Base-by-base conservation (phyloP, 2,329 filamentous ascomycete species). In the Orbilia brochopaga region DNA sequence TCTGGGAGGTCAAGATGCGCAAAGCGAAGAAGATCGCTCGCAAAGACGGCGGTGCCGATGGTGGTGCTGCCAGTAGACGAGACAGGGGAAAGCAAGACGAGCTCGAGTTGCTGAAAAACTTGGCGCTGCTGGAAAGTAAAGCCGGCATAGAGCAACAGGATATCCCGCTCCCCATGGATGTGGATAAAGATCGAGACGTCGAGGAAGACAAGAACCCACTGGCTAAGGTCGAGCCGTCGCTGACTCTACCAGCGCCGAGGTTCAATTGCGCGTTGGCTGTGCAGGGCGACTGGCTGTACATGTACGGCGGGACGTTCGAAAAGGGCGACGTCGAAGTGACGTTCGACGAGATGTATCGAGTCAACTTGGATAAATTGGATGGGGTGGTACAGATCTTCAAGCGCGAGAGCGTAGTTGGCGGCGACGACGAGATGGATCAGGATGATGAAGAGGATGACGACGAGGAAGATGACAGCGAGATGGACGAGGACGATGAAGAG, bases 321-420 rank as follows among this genome's bases (percentile, higher is more conserved):
- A 94, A 96, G 78, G 93, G 91, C 17, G 94, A 99, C 77, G 86
- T 91, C 21, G 94, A 99, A 79, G 96, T 90, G 77, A 97, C 92
- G 0, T 96, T 97, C 79, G 92, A 97, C 76, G 94, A 99, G 77
- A 83, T 99, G 80, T 95, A 95, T 80, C 88, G 91, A 1, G 87
- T 97, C 69, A 92, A 99, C 77, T 83, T 99, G n/a, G 92, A 89
- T 69, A 97, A 96, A 80, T 84, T 99, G 72, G 92, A 97, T 76
- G 94, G 94, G 2, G 93, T 94, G 74, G 93, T 92, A 78, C 90
- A 97, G 80, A 86, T 97, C 53, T 97, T 93, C 82, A 90, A 95
- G 75, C 87, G 92, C 75, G 86, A 91, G 77, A 92, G 96, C 79
- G 97, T 92, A 92, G 81, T 87, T 62, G 81, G 81, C 3, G 80